These are phyloP conservation scores for Allium fistulosum DNA, from an alignment of 106 monocot genomes.

Conservation along the genomic window DNA sequence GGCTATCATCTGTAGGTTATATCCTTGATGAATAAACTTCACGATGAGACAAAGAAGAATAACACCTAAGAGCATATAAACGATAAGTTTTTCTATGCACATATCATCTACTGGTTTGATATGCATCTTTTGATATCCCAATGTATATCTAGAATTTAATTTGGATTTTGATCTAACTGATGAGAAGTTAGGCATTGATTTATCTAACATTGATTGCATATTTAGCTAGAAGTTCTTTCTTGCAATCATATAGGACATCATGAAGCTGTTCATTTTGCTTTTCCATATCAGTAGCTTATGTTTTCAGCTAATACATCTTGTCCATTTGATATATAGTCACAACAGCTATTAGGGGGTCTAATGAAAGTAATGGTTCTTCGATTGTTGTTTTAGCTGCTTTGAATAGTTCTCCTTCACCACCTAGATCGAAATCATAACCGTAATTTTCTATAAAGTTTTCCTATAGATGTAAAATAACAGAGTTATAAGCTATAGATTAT, in stretches of 20 bases:
- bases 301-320: conserved; percentile 26
- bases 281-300: conserved; percentile 20
- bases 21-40: no score
- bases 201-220: conserved; percentile 16
- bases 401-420: conserved; percentile 72
- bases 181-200: no score
- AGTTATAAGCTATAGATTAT: not conserved
- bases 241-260: conserved; percentile 52
- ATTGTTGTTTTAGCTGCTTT: conserved; percentile 58
- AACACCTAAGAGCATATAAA: no score
- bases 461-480: conserved; percentile 4
- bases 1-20: no score
- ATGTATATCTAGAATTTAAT: no score
- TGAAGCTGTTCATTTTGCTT: conserved; percentile 24
- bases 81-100: no score
- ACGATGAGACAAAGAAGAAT: no score
- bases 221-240: no score
- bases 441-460: conserved; percentile 20
- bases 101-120: no score
- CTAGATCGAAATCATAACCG: conserved; percentile 41
- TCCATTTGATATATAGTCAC: conserved; percentile 27
- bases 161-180: no score
- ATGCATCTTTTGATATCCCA: no score
- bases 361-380: conserved; percentile 27
- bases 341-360: conserved; percentile 30